Base-by-base conservation (phyloP, 164 flowering plant species). In the Magnolia kwangsiensis region DNA sequence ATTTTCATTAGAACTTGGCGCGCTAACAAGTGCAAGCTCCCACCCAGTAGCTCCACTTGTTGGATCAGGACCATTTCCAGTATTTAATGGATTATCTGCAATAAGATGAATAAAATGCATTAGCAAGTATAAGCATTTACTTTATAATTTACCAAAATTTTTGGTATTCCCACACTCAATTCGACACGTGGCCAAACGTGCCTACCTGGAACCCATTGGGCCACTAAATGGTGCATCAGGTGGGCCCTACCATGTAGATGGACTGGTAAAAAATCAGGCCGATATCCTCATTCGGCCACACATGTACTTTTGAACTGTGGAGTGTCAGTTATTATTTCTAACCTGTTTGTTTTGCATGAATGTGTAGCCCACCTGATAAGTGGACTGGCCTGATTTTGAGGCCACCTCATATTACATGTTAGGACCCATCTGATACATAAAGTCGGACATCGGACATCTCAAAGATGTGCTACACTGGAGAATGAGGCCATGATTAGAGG, bases 1-100 rank as follows among this genome's bases (percentile, higher is more conserved):
- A 81, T 80, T 86, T 72, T 82, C 96, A 78, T 86, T 92, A 71
- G 97, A 92, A 85, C 93, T 94, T 76, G 98, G 93, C 73, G 93
- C 91, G 49, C 90, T 89, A 51, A 94, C 97, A 77, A 93, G 95
- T 72, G 92, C 98, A 77, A 91, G 82, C 78, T 93, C 98, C 98
- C 98, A 95, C 71, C 97, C 98, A 50, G 95, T 81, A 27, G 89
- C 74, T 81, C 90, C 93, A 82, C 86, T 89, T 29, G 81, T 80
- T 18, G 72, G 77, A 81, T 63, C 78, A 58, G 81, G 79, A 79
- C 72, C 84, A 75, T 86, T 71, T 50, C 89, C 72, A 67, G 89
- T 14, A 63, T 77, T 51, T 78, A 86, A 86, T 77, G 83, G 85
- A 55, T 87, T 88, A 19, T 23, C 29, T 85, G 49, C 7, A 74